Evolutionary conservation across 805 yeast species (phyloP), one percentile per base, ranked within the genome.

Genomic region (Candida michaelii): DNA sequence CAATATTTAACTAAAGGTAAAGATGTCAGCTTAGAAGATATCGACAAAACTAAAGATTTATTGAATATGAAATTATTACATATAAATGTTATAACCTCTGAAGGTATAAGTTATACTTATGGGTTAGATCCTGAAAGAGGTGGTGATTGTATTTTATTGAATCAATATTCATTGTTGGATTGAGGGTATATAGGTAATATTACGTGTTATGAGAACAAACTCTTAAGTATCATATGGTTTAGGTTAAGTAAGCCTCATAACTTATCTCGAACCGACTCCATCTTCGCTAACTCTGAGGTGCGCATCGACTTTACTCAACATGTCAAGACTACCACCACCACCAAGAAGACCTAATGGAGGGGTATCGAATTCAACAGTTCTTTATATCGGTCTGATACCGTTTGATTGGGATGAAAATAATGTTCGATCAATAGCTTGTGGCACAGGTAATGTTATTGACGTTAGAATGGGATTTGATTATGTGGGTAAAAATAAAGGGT

Each of bases 61-160:
- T 44, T 59, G 15, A 46, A 63, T 16, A 50, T 62, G 45, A 62
- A 59, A 39, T 51, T 68, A 21, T 56, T 52, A 60, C 77, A 76
- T 53, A 80, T 80, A 11, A 74, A 80, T 44, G 91, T 89, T 5
- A 87, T 88, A 3, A 87, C 96, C 0, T 76, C 84, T 0, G 86
- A 82, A 43, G 98, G 98, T 0, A 79, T 76, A 50, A 84, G 86
- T 51, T 85, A 83, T 54, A 86, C 85, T 39, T 91, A 88, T 60
- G 83, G 83, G 2, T 66, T 91, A 35, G 93, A 89, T 48, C 83
- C 93, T 0, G 95, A 83, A 47, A 66, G 90, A 41, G 98, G 98
- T 1, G 99, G 99, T 2, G 97, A 90, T 57, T 91, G 98, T 63
- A 78, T 84, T 30, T 66, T 89, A 47, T 66, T 86, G 42, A 79